These are phyloP conservation scores for Pythium grandisporangium DNA, from an alignment of 352 stramenopile genomes.

Conservation along the genomic window DNA sequence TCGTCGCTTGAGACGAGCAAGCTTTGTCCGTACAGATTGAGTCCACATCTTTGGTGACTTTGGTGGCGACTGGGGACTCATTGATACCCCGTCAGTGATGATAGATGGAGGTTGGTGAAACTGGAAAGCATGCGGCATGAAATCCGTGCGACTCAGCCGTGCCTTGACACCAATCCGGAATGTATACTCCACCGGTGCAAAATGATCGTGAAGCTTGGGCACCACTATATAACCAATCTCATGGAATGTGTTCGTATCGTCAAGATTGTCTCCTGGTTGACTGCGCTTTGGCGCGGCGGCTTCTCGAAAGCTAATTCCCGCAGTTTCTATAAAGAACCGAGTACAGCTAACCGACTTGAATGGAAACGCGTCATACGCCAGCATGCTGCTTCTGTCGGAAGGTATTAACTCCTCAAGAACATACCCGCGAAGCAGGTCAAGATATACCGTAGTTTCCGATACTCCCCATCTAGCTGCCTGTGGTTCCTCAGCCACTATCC, in stretches of 20 bases:
- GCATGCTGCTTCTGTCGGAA: too few relatives aligned
- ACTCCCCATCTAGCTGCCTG: constrained; percentile 20
- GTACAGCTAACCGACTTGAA: constrained; percentile 2
- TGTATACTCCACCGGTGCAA: constrained; percentile 33
- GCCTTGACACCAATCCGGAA: constrained; percentile 19
- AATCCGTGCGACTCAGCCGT: constrained; percentile 16
- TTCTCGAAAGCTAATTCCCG: constrained; percentile 53
- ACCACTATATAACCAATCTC: constrained; percentile 12
- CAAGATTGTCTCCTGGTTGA: constrained; percentile 1
- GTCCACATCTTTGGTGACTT: constrained; percentile 35
- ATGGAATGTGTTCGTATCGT: too few relatives aligned
- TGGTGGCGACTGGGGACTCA: constrained; percentile 12
- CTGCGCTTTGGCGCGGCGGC: too few relatives aligned
- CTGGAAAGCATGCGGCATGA: too few relatives aligned
- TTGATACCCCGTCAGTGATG: too few relatives aligned
- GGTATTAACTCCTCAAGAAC: constrained; percentile 21
- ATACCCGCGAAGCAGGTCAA: constrained; percentile 47
- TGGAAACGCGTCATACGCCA: constrained; percentile 4
- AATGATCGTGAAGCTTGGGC: constrained; percentile 40
- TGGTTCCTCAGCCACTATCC: not conserved
- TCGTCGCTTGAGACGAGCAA: constrained; percentile 45
- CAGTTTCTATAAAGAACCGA: constrained; percentile 55
- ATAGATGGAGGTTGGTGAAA: too few relatives aligned
- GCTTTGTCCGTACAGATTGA: constrained; percentile 38
- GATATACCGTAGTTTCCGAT: constrained; percentile 48